Evolutionary conservation across 228 moss, liverwort and hornwort species (phyloP).

Genomic region (Sphagnum magellanicum): DNA sequence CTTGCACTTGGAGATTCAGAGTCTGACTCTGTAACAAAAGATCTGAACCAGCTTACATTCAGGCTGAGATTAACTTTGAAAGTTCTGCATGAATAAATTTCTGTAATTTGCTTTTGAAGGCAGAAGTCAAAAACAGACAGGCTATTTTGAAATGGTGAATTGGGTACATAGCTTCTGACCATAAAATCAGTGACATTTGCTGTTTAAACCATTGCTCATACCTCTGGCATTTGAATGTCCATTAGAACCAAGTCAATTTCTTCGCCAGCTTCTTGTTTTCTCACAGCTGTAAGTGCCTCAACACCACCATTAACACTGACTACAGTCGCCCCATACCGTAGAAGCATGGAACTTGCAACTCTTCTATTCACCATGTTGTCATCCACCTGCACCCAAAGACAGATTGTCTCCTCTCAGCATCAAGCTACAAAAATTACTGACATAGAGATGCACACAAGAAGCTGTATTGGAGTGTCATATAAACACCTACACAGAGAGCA

Average conservation of each 20-base stretch:
- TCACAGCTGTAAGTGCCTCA: constrained; percentile 44
- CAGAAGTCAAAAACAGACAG: too few relatives aligned
- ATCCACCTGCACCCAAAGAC: constrained; percentile 39
- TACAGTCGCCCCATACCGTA: constrained; percentile 57
- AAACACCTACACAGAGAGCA: neutral
- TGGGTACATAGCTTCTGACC: too few relatives aligned
- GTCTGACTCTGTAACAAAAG: too few relatives aligned
- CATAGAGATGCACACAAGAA: neutral
- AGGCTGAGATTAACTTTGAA: too few relatives aligned
- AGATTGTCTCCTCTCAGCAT: neutral
- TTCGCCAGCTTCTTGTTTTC: constrained; percentile 29
- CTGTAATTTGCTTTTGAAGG: too few relatives aligned
- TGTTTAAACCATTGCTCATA: constrained; percentile 2
- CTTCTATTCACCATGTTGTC: constrained; percentile 75
- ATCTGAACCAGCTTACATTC: too few relatives aligned
- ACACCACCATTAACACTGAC: constrained; percentile 48
- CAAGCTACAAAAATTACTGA: neutral
- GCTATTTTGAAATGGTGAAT: too few relatives aligned
- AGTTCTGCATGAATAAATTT: too few relatives aligned
- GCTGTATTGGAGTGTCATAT: neutral
- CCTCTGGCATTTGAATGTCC: constrained; percentile 98
- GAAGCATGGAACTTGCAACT: constrained; percentile 73
- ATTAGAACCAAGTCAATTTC: constrained; percentile 73
- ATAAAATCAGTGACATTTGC: too few relatives aligned
- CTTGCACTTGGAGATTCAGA: too few relatives aligned